These are phyloP conservation scores for Botrytis byssoidea DNA, from an alignment of 2,329 filamentous ascomycete genomes.

Conservation along the genomic window DNA sequence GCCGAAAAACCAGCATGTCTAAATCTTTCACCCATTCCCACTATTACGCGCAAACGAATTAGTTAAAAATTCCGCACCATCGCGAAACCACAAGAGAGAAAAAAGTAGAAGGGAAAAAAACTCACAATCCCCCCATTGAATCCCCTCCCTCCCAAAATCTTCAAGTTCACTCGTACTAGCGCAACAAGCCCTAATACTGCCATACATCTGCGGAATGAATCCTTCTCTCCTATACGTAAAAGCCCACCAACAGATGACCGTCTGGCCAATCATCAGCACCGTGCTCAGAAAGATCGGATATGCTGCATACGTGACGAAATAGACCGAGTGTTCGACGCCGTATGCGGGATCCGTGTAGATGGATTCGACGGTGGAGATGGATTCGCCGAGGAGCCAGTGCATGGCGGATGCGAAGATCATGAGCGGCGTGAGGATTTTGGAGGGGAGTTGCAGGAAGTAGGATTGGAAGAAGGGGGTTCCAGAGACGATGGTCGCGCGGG, in stretches of 20 bases:
- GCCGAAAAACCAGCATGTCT: conserved; percentile 28
- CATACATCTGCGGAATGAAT: conserved; percentile 31
- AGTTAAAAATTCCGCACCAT: neutral
- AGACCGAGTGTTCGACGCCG: conserved; percentile 25
- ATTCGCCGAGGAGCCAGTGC: conserved; percentile 31
- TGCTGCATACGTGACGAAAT: conserved; percentile 27
- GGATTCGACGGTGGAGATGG: conserved; percentile 26
- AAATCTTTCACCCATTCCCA: conserved; percentile 29
- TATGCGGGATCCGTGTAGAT: conserved; percentile 26
- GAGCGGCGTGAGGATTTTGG: conserved; percentile 24
- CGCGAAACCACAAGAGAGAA: neutral
- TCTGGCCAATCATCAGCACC: conserved; percentile 28
- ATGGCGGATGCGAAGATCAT: conserved; percentile 28
- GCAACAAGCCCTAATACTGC: conserved; percentile 28
- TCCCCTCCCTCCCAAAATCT: conserved; percentile 24
- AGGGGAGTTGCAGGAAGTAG: conserved; percentile 29
- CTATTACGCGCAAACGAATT: neutral
- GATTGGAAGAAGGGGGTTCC: conserved; percentile 28
- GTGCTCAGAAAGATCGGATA: conserved; percentile 30
- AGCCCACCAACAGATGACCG: conserved; percentile 28
- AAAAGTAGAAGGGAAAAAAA: neutral
- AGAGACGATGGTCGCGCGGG: conserved; percentile 26
- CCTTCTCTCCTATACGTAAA: conserved; percentile 29
- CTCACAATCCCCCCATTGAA: conserved; percentile 30
- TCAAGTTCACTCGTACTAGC: conserved; percentile 27